Conservation (phyloP, 1,284 basidiomycete species). For the Cryptococcus sp. region DNA sequence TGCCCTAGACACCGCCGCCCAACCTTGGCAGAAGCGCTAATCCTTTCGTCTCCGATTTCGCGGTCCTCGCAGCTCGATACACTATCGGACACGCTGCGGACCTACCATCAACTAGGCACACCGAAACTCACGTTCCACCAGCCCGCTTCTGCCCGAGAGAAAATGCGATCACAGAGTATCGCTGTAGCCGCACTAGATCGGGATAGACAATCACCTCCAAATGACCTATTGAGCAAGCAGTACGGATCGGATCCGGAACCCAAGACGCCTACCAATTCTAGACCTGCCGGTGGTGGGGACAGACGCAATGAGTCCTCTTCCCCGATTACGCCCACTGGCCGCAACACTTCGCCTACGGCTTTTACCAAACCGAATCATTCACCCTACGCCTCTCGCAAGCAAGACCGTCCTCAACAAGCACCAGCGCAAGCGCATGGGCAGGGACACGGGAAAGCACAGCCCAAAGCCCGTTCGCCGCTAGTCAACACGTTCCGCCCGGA, state of each 20-base stretch:
- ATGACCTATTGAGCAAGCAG: background rate
- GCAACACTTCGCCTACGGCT: too few species aligned
- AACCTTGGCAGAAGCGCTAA: background rate
- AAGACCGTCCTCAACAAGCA: too few species aligned
- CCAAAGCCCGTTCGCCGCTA: background rate
- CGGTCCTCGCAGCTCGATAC: constrained; percentile 19
- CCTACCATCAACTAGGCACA: constrained; percentile 38
- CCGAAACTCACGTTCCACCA: constrained; percentile 26
- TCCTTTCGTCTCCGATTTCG: background rate
- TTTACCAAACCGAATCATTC: too few species aligned
- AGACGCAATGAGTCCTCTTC: background rate
- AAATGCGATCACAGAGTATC: constrained; percentile 5
- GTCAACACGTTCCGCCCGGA: background rate
- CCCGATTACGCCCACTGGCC: too few species aligned
- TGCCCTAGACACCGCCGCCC: too few species aligned
- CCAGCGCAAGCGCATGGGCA: too few species aligned
- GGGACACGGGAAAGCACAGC: background rate
- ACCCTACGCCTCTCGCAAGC: too few species aligned
- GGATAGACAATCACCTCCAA: background rate
- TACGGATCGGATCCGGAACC: background rate
- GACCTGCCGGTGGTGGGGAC: background rate
- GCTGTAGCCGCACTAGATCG: background rate
- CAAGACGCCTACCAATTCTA: background rate
- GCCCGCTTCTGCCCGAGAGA: constrained; percentile 4
- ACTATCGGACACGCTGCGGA: constrained; percentile 28